Conservation (phyloP, 208 protist species). For the Spongospora subterranea region DNA sequence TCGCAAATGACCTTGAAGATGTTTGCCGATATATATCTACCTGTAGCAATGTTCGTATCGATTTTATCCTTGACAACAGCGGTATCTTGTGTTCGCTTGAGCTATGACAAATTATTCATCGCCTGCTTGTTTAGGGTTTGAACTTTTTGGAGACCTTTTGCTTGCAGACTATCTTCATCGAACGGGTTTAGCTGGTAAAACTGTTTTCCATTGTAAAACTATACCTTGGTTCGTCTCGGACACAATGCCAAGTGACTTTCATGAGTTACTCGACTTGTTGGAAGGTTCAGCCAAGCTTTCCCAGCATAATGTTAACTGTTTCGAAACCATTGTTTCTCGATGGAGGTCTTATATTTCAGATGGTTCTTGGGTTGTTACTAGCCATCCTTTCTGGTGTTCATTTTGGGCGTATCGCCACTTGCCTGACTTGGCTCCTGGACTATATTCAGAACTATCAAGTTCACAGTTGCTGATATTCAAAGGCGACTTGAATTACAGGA, state of each 20-base stretch:
- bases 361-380: background rate
- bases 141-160: background rate
- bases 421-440: background rate
- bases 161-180: constrained; percentile 32
- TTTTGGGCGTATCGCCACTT: constrained; percentile 27
- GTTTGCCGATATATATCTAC: background rate
- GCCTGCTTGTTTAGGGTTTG: background rate
- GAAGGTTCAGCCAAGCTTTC: background rate
- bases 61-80: constrained; percentile 45
- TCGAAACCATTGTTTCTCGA: background rate
- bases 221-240: constrained; percentile 46
- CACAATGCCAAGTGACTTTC: background rate
- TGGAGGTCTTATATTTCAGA: background rate
- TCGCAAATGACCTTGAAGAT: background rate
- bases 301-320: background rate
- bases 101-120: background rate
- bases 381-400: background rate
- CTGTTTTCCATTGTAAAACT: constrained; percentile 34
- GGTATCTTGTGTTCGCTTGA: background rate
- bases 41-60: background rate
- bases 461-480: constrained; percentile 35
- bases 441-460: background rate
- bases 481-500: constrained; percentile 36
- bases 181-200: background rate
- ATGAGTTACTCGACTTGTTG: background rate